Conservation (phyloP, 2,329 filamentous ascomycete genomes). For the Atkinsonella texensis region DNA sequence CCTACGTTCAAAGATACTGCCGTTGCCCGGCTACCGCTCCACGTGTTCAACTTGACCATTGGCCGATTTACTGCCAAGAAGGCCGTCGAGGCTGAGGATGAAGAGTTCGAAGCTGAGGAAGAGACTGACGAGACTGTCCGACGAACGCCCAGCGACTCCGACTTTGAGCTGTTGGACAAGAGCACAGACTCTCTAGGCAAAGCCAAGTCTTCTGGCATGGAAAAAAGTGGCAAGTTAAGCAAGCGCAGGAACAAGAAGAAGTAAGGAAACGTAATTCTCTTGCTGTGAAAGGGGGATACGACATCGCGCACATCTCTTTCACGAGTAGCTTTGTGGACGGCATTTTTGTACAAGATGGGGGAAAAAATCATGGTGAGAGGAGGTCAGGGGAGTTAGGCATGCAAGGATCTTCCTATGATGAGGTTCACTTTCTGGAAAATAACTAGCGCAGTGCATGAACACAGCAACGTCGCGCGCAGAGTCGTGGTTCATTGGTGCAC, state of each 20-base stretch:
- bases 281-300: not conserved
- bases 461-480: not conserved
- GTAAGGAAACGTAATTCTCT: not conserved
- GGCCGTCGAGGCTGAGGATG: slow-evolving; percentile 22
- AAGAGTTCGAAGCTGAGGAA: slow-evolving; percentile 28
- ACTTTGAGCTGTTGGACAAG: slow-evolving; percentile 53
- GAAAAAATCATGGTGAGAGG: not conserved
- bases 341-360: slow-evolving; percentile 1
- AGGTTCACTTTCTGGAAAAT: not conserved
- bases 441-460: not conserved
- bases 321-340: too few relatives aligned
- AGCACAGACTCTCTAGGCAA: slow-evolving; percentile 42
- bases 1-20: slow-evolving; percentile 76
- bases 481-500: slow-evolving; percentile 1
- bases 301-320: not conserved
- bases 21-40: slow-evolving; percentile 66
- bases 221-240: slow-evolving; percentile 20
- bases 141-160: slow-evolving; percentile 44
- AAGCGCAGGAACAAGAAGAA: slow-evolving; percentile 9
- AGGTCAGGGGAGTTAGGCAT: not conserved
- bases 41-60: slow-evolving; percentile 48
- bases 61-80: slow-evolving; percentile 37
- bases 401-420: not conserved
- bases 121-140: slow-evolving; percentile 40
- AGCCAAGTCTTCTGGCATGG: slow-evolving; percentile 37